phyloP scores from a whole-genome alignment of 306 rosid species.

The Sphenostylis stenocarpa region DNA sequence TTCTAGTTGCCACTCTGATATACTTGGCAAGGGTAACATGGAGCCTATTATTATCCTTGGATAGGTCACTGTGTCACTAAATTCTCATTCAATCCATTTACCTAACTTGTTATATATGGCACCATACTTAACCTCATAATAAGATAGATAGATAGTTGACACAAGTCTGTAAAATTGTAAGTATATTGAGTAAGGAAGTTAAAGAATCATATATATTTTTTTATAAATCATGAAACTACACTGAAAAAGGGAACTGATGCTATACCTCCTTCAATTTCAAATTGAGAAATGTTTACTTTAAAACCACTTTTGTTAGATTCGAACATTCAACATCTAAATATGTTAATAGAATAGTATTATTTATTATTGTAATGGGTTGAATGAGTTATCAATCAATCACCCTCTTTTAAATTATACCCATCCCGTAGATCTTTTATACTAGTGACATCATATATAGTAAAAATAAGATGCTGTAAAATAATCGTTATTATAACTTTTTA shows the following conservation, averaged over 20 bases:
- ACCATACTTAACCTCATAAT: not conserved
- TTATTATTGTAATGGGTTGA: too few species aligned
- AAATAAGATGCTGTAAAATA: too few species aligned
- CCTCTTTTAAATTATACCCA: too few species aligned
- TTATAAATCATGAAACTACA: not conserved
- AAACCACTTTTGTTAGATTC: too few species aligned
- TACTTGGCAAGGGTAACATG: not conserved
- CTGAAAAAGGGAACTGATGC: not conserved
- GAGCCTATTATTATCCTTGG: not conserved
- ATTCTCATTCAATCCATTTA: not conserved
- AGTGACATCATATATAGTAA: too few species aligned
- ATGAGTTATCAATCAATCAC: too few species aligned
- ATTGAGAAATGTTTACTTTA: too few species aligned
- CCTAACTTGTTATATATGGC: not conserved
- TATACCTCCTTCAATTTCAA: not conserved
- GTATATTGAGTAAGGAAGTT: not conserved
- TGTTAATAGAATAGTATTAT: too few species aligned
- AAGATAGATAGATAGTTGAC: not conserved
- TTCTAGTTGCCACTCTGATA: not conserved
- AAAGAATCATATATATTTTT: not conserved
- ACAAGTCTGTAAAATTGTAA: not conserved
- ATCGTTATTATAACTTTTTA: too few species aligned
- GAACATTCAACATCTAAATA: too few species aligned
- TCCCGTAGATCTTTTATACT: too few species aligned
- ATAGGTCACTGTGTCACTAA: not conserved